Percentiles rank a stretch among this genome's conserved stretches.
Evolutionary conservation across 2,329 filamentous ascomycete species (phyloP).

Genomic region (Pestalotiopsis sp.): DNA sequence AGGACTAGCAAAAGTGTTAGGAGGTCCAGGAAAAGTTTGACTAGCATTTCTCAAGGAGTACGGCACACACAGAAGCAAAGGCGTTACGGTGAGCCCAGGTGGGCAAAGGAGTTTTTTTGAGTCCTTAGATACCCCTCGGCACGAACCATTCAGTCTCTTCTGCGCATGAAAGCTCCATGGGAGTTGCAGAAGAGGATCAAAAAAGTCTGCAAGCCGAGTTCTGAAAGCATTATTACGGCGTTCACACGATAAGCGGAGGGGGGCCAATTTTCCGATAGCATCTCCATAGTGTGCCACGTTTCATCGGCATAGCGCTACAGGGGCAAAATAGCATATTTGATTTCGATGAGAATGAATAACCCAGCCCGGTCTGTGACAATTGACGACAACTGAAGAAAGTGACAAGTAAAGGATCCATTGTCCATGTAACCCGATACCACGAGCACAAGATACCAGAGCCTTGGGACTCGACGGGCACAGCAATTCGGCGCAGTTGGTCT

Average conservation of each 20-base stretch:
- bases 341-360: too few relatives aligned
- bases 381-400: too few relatives aligned
- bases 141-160: too few relatives aligned
- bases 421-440: too few relatives aligned
- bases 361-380: too few relatives aligned
- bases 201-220: not conserved
- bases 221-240: constrained; percentile 4
- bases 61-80: not conserved
- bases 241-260: not conserved
- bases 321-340: too few relatives aligned
- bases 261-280: not conserved
- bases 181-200: not conserved
- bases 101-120: not conserved
- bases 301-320: too few relatives aligned
- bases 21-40: not conserved
- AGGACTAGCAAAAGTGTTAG: not conserved
- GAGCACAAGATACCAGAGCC: not conserved
- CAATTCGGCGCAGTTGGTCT: not conserved
- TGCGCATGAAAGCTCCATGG: not conserved
- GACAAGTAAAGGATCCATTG: too few relatives aligned
- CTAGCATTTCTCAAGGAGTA: not conserved
- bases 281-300: too few relatives aligned
- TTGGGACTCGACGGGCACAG: not conserved
- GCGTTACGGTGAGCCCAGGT: not conserved
- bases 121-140: too few relatives aligned